Evolutionary conservation across 495 filamentous ascomycete genomes (phyloP).

Genomic region (Bacidia rubella): DNA sequence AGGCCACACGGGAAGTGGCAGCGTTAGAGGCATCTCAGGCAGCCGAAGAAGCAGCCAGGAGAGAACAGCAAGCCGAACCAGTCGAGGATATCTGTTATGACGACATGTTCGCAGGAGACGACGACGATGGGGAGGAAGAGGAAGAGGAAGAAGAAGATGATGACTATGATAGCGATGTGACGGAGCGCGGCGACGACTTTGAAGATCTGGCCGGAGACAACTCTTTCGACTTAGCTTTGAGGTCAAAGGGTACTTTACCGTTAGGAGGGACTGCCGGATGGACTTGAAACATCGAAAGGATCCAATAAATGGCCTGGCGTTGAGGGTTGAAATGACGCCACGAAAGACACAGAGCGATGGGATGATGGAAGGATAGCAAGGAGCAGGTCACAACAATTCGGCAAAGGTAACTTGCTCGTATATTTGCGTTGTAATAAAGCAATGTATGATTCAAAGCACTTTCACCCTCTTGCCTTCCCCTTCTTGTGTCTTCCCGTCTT

Average conservation of each 20-base stretch:
- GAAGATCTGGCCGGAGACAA: neutral
- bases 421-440: neutral
- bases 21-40: conserved; percentile 6
- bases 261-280: too few relatives aligned
- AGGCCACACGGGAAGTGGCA: conserved; percentile 4
- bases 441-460: neutral
- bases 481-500: conserved; percentile 73
- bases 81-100: conserved; percentile 13
- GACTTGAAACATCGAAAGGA: neutral
- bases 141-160: conserved; percentile 8
- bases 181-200: conserved; percentile 16
- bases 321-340: neutral
- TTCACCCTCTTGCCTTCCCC: conserved; percentile 5
- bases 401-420: too few relatives aligned
- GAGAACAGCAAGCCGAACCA: conserved; percentile 5
- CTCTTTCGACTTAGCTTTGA: neutral
- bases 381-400: too few relatives aligned
- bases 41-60: conserved; percentile 1
- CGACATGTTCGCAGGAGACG: conserved; percentile 11
- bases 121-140: conserved; percentile 6
- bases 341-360: too few relatives aligned
- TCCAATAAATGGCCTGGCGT: neutral
- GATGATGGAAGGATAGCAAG: too few relatives aligned
- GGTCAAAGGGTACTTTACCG: neutral
- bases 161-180: conserved; percentile 4